Base-by-base conservation (phyloP, 2,329 filamentous ascomycete species). In the Graphiopsis chlorocephala region DNA sequence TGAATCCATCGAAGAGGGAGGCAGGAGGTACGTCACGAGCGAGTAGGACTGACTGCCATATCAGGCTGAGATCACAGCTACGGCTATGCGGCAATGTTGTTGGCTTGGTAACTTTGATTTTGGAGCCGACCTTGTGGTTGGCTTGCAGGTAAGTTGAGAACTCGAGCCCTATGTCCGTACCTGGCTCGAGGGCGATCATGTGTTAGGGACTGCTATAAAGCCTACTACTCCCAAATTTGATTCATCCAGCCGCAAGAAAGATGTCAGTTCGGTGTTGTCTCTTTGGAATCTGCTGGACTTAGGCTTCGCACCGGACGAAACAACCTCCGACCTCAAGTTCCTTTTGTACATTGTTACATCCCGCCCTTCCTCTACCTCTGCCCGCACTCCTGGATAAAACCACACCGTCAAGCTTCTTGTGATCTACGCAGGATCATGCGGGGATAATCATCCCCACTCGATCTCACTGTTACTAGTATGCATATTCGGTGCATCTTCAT, bases 391-490 rank as follows among this genome's bases (percentile, higher is more conserved):
- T 53, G 50, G 50, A 31, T 53, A 53, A 23, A 31, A 31, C 12
- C 50, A 53, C 17, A 12, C 17, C 20, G 2, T 28, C 26, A 20
- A 31, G 26, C 50, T 53, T 31, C 11, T 10, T 28, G 17, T 4
- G 50, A 53, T 53, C 50, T 53, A 20, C 50, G 17, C 10, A 53
- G 50, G 50, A 53, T 53, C 25, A 53, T 53, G 50, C 50, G 50
- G 50, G 50, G 50, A 20, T 11, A 20, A 6, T 31, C 28, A n/a
- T 53, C 26, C 17, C 17, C 17, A 29, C 17, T 11, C 25, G 50
- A 31, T 29, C 50, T 31, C 28, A 53, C 50, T 31, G 26, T 20
- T 28, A 25, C n/a, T 53, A 28, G 28, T 31, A 29, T n/a, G 26
- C 50, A 53, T 20, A 4, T 8, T 53, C 25, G 26, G 29, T 53